Percentiles rank a stretch among this genome's conserved stretches.
phyloP scores from a whole-genome alignment of 305 asterid genomes.

The Nicotiana rustica region DNA sequence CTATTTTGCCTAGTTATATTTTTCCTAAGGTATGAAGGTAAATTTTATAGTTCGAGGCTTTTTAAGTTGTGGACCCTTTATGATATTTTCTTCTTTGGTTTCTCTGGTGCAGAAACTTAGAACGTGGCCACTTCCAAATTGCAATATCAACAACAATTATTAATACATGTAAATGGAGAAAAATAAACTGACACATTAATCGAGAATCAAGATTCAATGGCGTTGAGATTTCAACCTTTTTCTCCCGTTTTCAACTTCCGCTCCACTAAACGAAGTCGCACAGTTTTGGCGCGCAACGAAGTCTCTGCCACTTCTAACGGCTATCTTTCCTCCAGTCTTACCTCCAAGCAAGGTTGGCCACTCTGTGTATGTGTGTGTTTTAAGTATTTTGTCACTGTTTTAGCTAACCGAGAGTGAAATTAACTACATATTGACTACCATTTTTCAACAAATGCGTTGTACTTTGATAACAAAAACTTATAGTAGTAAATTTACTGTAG shows the following conservation, averaged over 20 bases:
- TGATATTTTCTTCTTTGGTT: no score
- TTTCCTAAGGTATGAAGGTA: no score
- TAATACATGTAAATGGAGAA: background rate
- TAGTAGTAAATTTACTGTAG: background rate
- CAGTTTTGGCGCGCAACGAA: constrained; percentile 42
- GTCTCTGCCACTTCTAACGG: constrained; percentile 38
- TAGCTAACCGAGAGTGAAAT: background rate
- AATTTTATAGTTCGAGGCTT: no score
- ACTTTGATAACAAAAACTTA: background rate
- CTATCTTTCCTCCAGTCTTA: constrained; percentile 32
- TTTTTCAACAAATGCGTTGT: no score
- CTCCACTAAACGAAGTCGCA: constrained; percentile 24
- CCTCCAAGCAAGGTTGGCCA: constrained; percentile 37
- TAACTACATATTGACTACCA: background rate
- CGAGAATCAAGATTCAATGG: background rate
- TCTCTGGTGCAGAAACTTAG: constrained; percentile 9
- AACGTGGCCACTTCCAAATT: constrained; percentile 19
- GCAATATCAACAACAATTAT: background rate
- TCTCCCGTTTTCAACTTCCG: background rate
- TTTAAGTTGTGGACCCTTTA: no score
- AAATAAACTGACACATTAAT: background rate
- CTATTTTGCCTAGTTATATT: no score
- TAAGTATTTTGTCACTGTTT: background rate
- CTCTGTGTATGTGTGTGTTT: background rate
- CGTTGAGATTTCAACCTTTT: background rate